phyloP scores from a whole-genome alignment of 2,329 filamentous ascomycete genomes.

The Xylaria sp. region DNA sequence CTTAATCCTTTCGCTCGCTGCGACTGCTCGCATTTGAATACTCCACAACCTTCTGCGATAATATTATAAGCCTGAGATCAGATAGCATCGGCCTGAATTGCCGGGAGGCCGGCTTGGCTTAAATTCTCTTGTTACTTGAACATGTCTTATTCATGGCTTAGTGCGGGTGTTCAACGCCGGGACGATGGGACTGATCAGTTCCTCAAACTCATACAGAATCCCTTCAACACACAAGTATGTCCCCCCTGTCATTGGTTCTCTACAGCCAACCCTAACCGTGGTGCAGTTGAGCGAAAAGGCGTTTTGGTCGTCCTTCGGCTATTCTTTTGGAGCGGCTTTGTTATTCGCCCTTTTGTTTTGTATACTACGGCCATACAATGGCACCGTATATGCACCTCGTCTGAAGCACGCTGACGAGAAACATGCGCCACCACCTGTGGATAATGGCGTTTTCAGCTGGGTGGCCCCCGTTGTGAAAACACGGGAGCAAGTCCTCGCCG shows the following conservation, averaged over 20 bases:
- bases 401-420: conserved; percentile 78
- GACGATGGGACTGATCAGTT: conserved; percentile 51
- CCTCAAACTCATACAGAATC: conserved; percentile 59
- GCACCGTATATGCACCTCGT: conserved; percentile 81
- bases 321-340: conserved; percentile 77
- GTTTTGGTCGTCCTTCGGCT: conserved; percentile 79
- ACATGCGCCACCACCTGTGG: conserved; percentile 78
- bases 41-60: conserved; percentile 4
- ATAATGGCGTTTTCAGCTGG: conserved; percentile 87
- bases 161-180: conserved; percentile 22
- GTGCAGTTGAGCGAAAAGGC: conserved; percentile 35
- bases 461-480: conserved; percentile 79
- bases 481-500: conserved; percentile 78
- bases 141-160: conserved; percentile 20
- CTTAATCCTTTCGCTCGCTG: conserved; percentile 3
- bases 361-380: conserved; percentile 86
- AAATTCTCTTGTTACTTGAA: not conserved
- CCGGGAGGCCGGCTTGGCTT: not conserved
- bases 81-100: not conserved
- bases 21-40: not conserved
- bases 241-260: not conserved
- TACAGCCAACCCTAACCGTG: conserved; percentile 7
- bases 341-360: conserved; percentile 83
- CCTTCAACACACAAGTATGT: conserved; percentile 58
- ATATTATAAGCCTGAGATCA: not conserved